Evolutionary conservation across 129 eudicot species (phyloP).

Genomic region (Artemisia argyi): DNA sequence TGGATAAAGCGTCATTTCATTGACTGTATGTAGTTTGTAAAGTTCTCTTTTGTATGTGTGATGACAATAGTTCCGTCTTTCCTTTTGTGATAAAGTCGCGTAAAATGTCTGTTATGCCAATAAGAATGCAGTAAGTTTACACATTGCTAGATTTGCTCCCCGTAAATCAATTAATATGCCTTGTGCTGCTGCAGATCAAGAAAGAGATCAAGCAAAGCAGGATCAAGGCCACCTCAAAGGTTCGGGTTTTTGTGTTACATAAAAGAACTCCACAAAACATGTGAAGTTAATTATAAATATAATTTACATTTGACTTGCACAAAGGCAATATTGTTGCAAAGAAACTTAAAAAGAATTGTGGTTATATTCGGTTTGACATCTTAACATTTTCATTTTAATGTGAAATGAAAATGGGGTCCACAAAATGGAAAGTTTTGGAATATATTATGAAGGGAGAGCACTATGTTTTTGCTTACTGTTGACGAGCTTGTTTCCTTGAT

Average conservation of each 20-base stretch:
- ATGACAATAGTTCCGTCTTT: conserved; percentile 9
- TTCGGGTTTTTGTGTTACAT: conserved; percentile 22
- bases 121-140: background rate
- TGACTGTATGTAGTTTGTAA: background rate
- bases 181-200: conserved; percentile 66
- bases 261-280: conserved; percentile 8
- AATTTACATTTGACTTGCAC: conserved; percentile 5
- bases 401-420: conserved; percentile 7
- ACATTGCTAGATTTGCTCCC: background rate
- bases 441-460: background rate
- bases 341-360: background rate
- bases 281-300: background rate
- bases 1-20: background rate
- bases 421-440: background rate
- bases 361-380: background rate
- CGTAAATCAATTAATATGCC: conserved; percentile 9
- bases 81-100: background rate
- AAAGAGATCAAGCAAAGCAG: conserved; percentile 94
- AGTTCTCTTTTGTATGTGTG: background rate
- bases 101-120: background rate
- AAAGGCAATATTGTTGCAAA: conserved; percentile 14
- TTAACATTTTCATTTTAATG: background rate
- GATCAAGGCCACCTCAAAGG: conserved; percentile 90
- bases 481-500: conserved; percentile 9
- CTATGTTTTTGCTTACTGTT: conserved; percentile 7